phyloP scores from a whole-genome alignment of 345 rosid genomes.

The Noccaea bulbosa region DNA sequence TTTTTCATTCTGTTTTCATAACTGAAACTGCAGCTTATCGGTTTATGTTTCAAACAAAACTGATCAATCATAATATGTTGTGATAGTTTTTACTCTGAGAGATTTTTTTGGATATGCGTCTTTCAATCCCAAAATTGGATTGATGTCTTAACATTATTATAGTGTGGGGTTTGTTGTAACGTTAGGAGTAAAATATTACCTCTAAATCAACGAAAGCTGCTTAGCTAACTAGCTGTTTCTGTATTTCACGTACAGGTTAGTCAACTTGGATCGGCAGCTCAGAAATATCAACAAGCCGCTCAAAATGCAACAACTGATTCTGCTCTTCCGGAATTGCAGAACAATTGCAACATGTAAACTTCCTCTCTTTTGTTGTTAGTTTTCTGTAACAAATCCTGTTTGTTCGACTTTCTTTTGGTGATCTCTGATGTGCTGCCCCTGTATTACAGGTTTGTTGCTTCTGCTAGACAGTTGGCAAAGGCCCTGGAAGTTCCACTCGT shows the following conservation, averaged over 20 bases:
- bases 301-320: slow-evolving; percentile 82
- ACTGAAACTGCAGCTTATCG: neutral
- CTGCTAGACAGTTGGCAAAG: slow-evolving; percentile 97
- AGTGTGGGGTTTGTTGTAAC: neutral
- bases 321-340: slow-evolving; percentile 81
- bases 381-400: neutral
- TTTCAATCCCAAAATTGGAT: neutral
- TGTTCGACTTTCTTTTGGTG: neutral
- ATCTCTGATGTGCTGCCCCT: slow-evolving; percentile 33
- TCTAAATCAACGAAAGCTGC: neutral
- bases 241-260: slow-evolving; percentile 59
- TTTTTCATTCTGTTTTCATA: neutral
- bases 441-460: slow-evolving; percentile 79
- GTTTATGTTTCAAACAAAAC: neutral
- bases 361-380: slow-evolving; percentile 12
- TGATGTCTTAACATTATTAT: neutral
- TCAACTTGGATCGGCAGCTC: slow-evolving; percentile 91
- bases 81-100: neutral
- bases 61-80: slow-evolving; percentile 8
- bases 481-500: slow-evolving; percentile 97
- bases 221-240: neutral
- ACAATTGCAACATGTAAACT: slow-evolving; percentile 79
- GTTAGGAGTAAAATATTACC: neutral
- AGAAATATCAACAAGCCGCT: slow-evolving; percentile 84
- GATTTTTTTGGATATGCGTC: neutral